Percentiles rank a stretch among this genome's conserved stretches.
Evolutionary conservation across 139 green algal species (phyloP).

Genomic region (Micractinium sp.): DNA sequence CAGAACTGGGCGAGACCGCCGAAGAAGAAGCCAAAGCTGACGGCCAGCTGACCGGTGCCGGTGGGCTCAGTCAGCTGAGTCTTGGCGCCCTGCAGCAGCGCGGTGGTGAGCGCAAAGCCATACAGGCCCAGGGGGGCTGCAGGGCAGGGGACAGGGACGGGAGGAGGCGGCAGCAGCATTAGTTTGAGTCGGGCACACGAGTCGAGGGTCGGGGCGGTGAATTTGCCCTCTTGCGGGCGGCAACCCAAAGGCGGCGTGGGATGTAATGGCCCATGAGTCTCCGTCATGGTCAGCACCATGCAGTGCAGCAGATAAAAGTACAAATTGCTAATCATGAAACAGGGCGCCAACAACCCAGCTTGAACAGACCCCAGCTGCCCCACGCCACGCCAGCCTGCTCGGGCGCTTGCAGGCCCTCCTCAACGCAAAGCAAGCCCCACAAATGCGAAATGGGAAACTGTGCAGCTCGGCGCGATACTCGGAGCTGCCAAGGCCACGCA

Average conservation of each 20-base stretch:
- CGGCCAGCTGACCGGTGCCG: not conserved
- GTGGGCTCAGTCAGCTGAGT: slow-evolving; percentile 13
- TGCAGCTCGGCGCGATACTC: not conserved
- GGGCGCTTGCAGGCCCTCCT: not conserved
- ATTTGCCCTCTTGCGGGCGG: no score
- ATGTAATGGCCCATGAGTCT: not conserved
- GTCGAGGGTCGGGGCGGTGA: not conserved
- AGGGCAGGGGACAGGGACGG: not conserved
- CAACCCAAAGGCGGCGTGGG: not conserved
- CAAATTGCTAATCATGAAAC: no score
- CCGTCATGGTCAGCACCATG: no score
- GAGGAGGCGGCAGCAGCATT: not conserved
- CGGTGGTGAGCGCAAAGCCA: slow-evolving; percentile 43
- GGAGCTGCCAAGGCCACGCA: not conserved
- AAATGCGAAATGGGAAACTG: not conserved
- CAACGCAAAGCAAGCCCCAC: not conserved
- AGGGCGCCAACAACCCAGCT: no score
- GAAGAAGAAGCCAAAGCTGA: slow-evolving; percentile 69
- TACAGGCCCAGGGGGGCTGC: slow-evolving; percentile 50
- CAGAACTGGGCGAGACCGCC: slow-evolving; percentile 75
- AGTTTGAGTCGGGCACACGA: no score
- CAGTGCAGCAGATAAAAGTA: no score
- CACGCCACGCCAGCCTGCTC: no score
- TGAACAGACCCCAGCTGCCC: no score
- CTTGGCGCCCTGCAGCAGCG: slow-evolving; percentile 8